Base-by-base conservation (phyloP, 129 eudicot genomes). In the Saposhnikovia divaricata region DNA sequence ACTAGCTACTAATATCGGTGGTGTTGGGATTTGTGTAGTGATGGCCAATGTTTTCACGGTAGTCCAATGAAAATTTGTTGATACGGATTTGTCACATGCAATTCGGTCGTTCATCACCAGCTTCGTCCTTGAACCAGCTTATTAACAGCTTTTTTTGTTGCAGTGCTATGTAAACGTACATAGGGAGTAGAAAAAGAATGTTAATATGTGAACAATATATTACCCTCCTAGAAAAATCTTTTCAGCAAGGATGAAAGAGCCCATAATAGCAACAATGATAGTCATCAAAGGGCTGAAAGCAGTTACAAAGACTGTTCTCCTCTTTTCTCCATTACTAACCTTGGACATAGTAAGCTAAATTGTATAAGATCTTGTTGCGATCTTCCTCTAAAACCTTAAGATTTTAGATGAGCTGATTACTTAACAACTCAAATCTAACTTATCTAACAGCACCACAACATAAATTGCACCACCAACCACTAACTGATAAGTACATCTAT, bases 281-380 rank as follows among this genome's bases (percentile, higher is more conserved):
- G 92, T 95, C 98, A 92, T 95, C 83, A 95, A 82, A 70, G 98
- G 98, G 82, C 97, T 95, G 72, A 95, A 95, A 78, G 97, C 97
- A 74, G 98, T 95, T 51, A 92, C 98, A 69, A 95, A 95, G 46
- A 95, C 97, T 28, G 98, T 97, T n/a, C n/a, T 59, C 98, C 98
- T 84, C 93, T 92, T 81, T 92, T 92, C 80, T 91, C 83, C 97
- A 95, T 95, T 47, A 95, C 98, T 27, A 90, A 3, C 98, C 98
- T 91, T 95, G 98, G 23, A 95, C 98, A 84, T 95, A 95, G 84
- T 95, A 95, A 75, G 98, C 97, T 72, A 95, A 31, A 31, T 31
- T 31, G 34, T 31, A 31, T 0, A 31, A 31, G 34, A 31, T 31
- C 34, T 31, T 31, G 34, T 31, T 31, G 34, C 1, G 34, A 1